A percentile compares a stretch with the other conserved stretches of the same genome.
Evolutionary conservation across 805 yeast genomes (phyloP).

Genomic region (Lipomyces chichibuensis): DNA sequence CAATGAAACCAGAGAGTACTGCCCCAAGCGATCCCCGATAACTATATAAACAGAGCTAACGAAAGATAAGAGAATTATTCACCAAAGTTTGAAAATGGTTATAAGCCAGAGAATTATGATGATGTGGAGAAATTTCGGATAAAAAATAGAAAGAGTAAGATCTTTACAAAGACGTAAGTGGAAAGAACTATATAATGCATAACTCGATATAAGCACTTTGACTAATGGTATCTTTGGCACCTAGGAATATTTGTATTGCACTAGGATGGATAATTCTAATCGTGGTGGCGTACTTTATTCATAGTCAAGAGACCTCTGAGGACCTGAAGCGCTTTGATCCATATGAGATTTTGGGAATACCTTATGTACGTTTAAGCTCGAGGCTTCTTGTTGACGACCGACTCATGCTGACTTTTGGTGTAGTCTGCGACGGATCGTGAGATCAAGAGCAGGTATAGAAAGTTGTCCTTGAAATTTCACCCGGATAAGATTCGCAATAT

Average conservation of each 20-base stretch:
- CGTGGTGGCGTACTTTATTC: constrained; percentile 47
- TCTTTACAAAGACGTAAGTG: constrained; percentile 41
- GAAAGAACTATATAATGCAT: constrained; percentile 38
- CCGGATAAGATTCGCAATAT: constrained; percentile 83
- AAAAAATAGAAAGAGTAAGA: constrained; percentile 39
- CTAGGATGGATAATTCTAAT: constrained; percentile 65
- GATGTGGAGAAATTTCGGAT: constrained; percentile 37
- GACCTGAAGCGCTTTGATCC: constrained; percentile 72
- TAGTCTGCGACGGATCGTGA: constrained; percentile 69
- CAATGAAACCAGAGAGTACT: constrained; percentile 32
- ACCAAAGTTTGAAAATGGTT: constrained; percentile 16
- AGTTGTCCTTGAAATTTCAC: constrained; percentile 83
- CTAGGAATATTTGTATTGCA: constrained; percentile 43
- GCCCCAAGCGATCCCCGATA: not conserved
- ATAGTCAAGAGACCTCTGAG: constrained; percentile 41
- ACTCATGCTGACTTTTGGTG: not conserved
- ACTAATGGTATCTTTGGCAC: not conserved
- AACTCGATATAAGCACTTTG: not conserved
- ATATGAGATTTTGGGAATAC: constrained; percentile 77
- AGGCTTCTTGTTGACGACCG: not conserved
- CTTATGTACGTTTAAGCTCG: constrained; percentile 44
- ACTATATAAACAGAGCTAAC: not conserved
- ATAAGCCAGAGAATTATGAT: constrained; percentile 34
- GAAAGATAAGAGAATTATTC: not conserved
- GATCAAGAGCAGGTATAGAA: constrained; percentile 80